A percentile compares a stretch with the other conserved stretches of the same genome.
Evolutionary conservation across 2,329 filamentous ascomycete species (phyloP).

Genomic region (Lanzia echinophila): DNA sequence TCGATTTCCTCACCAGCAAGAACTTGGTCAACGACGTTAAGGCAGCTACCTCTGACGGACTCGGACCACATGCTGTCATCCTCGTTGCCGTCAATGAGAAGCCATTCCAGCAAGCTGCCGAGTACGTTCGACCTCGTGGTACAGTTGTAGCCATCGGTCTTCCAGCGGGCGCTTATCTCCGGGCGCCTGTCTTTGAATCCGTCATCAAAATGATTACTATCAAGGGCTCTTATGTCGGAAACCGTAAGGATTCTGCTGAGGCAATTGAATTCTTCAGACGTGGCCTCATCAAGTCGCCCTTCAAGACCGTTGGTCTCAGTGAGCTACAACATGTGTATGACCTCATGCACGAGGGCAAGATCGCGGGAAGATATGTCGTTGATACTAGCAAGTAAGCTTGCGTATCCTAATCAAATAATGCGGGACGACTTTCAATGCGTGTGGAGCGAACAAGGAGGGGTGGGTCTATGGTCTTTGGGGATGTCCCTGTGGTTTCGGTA

Average conservation of each 20-base stretch:
- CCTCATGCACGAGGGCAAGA: constrained; percentile 61
- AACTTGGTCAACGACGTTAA: constrained; percentile 82
- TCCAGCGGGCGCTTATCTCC: constrained; percentile 71
- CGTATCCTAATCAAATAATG: background rate
- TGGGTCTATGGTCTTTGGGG: background rate
- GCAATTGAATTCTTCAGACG: constrained; percentile 83
- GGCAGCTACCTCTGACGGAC: constrained; percentile 68
- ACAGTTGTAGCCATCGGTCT: constrained; percentile 84
- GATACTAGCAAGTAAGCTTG: constrained; percentile 58
- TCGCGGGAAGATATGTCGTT: constrained; percentile 73
- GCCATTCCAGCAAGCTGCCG: constrained; percentile 91
- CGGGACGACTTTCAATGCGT: background rate
- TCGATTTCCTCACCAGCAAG: constrained; percentile 73
- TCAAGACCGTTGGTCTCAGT: constrained; percentile 75
- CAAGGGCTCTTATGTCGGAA: constrained; percentile 90
- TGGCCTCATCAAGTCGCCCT: constrained; percentile 75
- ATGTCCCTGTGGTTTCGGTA: background rate
- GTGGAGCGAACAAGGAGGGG: background rate
- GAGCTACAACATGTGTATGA: constrained; percentile 77
- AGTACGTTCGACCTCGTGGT: constrained; percentile 76
- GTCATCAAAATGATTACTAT: constrained; percentile 89
- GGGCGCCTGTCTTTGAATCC: constrained; percentile 81
- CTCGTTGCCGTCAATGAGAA: constrained; percentile 81
- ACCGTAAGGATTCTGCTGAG: constrained; percentile 80
- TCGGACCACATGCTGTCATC: constrained; percentile 81